Conservation (phyloP, 768 basidiomycete genomes). For the Tremella fuciformis region DNA sequence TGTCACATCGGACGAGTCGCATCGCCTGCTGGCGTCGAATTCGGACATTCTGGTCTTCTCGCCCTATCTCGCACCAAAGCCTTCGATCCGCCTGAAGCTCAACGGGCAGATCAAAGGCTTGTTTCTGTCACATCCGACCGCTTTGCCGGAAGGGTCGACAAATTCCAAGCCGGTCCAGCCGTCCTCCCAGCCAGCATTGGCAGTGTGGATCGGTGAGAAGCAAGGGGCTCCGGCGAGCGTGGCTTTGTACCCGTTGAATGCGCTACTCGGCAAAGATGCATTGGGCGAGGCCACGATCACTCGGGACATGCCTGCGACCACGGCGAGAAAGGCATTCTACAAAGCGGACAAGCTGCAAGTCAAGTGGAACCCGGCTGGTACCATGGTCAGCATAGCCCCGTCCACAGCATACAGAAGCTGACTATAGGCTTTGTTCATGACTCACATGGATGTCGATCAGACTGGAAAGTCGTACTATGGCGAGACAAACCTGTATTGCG, state of each 20-base stretch:
- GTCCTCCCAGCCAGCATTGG: slow-evolving; percentile 56
- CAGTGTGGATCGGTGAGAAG: slow-evolving; percentile 89
- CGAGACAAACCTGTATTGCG: slow-evolving; percentile 89
- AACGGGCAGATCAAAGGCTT: slow-evolving; percentile 41
- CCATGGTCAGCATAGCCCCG: slow-evolving; percentile 60
- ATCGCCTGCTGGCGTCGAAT: slow-evolving; percentile 38
- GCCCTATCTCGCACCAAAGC: slow-evolving; percentile 51
- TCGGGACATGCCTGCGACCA: slow-evolving; percentile 64
- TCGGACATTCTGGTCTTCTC: slow-evolving; percentile 47
- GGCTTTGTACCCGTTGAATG: slow-evolving; percentile 72
- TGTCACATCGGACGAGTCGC: slow-evolving; percentile 46
- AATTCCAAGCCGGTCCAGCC: slow-evolving; percentile 33
- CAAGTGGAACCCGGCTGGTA: slow-evolving; percentile 95
- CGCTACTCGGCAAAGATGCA: slow-evolving; percentile 31
- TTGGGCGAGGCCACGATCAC: slow-evolving; percentile 35
- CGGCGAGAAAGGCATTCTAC: slow-evolving; percentile 77
- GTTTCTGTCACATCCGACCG: slow-evolving; percentile 36
- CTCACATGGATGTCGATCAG: slow-evolving; percentile 95
- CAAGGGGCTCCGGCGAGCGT: slow-evolving; percentile 89
- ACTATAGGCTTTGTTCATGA: slow-evolving; percentile 64
- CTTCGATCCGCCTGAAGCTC: slow-evolving; percentile 30
- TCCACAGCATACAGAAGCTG: slow-evolving; percentile 6
- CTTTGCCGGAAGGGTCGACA: slow-evolving; percentile 34
- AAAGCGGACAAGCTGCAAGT: slow-evolving; percentile 89
- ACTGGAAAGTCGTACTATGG: slow-evolving; percentile 98